A percentile compares a stretch with the other conserved stretches of the same genome.
Conservation (phyloP, 345 rosid genomes). For the Abelmoschus esculentus region DNA sequence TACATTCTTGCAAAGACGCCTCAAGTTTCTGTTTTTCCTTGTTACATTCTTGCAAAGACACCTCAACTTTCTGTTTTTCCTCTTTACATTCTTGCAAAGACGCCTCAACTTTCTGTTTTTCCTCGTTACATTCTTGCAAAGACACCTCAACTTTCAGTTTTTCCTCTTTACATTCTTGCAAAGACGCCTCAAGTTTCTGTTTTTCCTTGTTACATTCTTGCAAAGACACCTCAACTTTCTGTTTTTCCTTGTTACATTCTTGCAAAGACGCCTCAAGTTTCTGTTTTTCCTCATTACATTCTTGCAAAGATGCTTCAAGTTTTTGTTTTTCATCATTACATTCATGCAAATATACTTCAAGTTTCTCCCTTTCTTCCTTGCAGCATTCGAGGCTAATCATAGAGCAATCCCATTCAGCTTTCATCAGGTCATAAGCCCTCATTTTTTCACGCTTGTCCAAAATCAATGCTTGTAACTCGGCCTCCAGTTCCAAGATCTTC, state of each 20-base stretch:
- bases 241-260: conserved; percentile 50
- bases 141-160: conserved; percentile 66
- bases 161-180: conserved; percentile 21
- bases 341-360: too few species aligned
- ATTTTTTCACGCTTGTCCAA: conserved; percentile 72
- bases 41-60: too few species aligned
- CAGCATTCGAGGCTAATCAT: conserved; percentile 92
- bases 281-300: conserved; percentile 40
- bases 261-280: conserved; percentile 59
- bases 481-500: conserved; percentile 68
- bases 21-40: conserved; percentile 71
- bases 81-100: too few species aligned
- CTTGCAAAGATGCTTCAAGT: conserved; percentile 31
- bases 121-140: conserved; percentile 61
- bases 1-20: conserved; percentile 45
- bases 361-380: conserved; percentile 36
- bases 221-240: too few species aligned
- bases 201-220: conserved; percentile 33
- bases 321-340: conserved; percentile 47
- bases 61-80: conserved; percentile 74
- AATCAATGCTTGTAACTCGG: conserved; percentile 48
- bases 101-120: too few species aligned
- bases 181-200: conserved; percentile 45
- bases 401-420: conserved; percentile 92
- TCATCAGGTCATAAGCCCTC: conserved; percentile 63